Evolutionary conservation across 83 land plant species (phyloP).

Genomic region (Isoetes engelmannii): DNA sequence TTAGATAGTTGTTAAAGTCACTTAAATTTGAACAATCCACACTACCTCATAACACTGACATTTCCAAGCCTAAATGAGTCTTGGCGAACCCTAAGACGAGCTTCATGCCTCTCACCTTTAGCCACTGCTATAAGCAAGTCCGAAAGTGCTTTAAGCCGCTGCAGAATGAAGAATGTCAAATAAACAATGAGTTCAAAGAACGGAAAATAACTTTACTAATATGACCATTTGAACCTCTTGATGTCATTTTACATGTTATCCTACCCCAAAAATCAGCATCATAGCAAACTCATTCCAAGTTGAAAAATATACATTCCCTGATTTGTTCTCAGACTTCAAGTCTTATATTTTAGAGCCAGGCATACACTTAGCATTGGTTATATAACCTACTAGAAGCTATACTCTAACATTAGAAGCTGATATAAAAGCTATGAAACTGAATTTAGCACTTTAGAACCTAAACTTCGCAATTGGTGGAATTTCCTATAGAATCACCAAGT

Average conservation of each 20-base stretch:
- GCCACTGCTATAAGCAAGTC: conserved; percentile 83
- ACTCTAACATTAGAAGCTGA: too few relatives aligned
- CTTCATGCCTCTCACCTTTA: conserved; percentile 81
- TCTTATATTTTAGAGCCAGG: too few relatives aligned
- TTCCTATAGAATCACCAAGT: too few relatives aligned
- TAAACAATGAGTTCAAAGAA: conserved; percentile 4
- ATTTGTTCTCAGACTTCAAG: too few relatives aligned
- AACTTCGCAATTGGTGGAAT: too few relatives aligned
- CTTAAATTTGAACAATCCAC: background rate
- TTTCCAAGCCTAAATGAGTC: conserved; percentile 79
- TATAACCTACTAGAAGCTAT: too few relatives aligned
- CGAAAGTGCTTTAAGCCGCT: conserved; percentile 74
- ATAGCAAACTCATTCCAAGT: background rate
- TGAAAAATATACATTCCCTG: background rate
- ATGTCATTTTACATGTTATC: background rate
- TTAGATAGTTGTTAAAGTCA: background rate
- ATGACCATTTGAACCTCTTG: background rate
- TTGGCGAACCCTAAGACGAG: conserved; percentile 74
- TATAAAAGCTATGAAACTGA: too few relatives aligned
- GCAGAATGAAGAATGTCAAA: conserved; percentile 21
- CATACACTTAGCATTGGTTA: too few relatives aligned
- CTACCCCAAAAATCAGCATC: background rate
- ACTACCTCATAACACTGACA: conserved; percentile 81
- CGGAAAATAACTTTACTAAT: background rate
- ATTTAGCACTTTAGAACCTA: too few relatives aligned